These are phyloP conservation scores for Alternaria triticimaculans DNA, from an alignment of 2,329 filamentous ascomycete genomes.

Conservation along the genomic window DNA sequence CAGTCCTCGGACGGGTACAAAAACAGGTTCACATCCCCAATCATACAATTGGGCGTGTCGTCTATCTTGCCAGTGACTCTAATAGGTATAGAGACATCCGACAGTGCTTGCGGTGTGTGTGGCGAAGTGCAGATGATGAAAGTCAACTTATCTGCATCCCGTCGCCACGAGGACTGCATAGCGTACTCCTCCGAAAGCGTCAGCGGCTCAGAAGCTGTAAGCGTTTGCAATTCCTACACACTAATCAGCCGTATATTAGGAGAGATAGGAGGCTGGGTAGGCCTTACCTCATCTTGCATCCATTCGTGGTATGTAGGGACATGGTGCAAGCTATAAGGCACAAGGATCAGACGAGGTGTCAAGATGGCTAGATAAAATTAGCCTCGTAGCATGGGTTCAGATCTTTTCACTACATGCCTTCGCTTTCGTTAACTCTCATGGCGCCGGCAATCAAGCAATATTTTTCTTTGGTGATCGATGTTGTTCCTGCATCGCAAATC, in stretches of 20 bases:
- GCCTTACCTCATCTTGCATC: constrained; percentile 79
- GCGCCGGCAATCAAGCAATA: background rate
- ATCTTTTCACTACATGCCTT: constrained; percentile 30
- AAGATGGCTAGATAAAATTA: constrained; percentile 64
- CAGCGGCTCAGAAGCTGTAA: constrained; percentile 87
- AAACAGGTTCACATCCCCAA: constrained; percentile 70
- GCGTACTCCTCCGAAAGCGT: constrained; percentile 81
- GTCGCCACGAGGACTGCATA: constrained; percentile 89
- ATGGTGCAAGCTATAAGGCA: constrained; percentile 83
- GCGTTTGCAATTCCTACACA: constrained; percentile 69
- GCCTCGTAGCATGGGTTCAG: background rate
- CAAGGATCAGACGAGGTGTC: constrained; percentile 72
- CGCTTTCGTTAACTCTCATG: constrained; percentile 54
- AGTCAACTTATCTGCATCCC: constrained; percentile 83
- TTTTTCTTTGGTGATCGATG: background rate
- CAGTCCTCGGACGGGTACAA: constrained; percentile 57
- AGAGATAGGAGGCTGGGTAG: background rate
- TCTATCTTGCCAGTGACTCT: constrained; percentile 36
- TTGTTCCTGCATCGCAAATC: background rate
- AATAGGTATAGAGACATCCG: background rate
- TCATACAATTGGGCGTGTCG: constrained; percentile 61
- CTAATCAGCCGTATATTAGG: background rate
- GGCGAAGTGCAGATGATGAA: constrained; percentile 74
- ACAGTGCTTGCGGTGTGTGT: background rate
- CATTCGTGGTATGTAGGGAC: constrained; percentile 84